A percentile compares a stretch with the other conserved stretches of the same genome.
Conservation (phyloP, 75 land plant species). For the Cupressus sempervirens region DNA sequence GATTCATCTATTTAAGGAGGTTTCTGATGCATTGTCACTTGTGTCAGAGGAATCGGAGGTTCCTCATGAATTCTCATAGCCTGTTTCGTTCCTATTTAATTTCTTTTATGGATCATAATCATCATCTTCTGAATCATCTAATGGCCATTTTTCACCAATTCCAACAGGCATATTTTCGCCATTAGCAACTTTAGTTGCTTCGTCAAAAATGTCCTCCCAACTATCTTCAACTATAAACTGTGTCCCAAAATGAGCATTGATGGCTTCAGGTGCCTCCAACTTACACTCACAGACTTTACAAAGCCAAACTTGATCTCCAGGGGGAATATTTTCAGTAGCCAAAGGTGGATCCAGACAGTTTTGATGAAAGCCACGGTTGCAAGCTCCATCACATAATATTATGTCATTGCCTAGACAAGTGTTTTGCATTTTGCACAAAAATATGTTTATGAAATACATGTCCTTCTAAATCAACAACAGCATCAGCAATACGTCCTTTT, state of each 20-base stretch:
- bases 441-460: conserved; percentile 83
- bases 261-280: conserved; percentile 56
- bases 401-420: conserved; percentile 69
- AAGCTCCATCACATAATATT: conserved; percentile 80
- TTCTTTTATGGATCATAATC: conserved; percentile 68
- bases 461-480: conserved; percentile 73
- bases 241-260: conserved; percentile 61
- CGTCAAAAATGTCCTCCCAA: conserved; percentile 82
- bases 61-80: conserved; percentile 27
- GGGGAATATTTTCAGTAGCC: conserved; percentile 71
- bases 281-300: conserved; percentile 77
- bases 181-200: conserved; percentile 48
- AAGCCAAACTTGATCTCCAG: conserved; percentile 85
- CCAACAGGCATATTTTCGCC: conserved; percentile 20
- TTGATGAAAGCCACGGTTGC: conserved; percentile 83
- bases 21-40: conserved; percentile 17
- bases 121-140: conserved; percentile 85
- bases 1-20: conserved; percentile 11
- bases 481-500: conserved; percentile 65
- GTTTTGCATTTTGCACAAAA: conserved; percentile 75
- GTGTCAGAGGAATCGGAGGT: conserved; percentile 35
- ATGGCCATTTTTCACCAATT: conserved; percentile 63
- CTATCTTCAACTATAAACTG: conserved; percentile 20
- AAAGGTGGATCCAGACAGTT: conserved; percentile 79
- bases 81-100: conserved; percentile 23